phyloP scores from a whole-genome alignment of 2,329 filamentous ascomycete species.

The Cladosporium sphaerospermum region DNA sequence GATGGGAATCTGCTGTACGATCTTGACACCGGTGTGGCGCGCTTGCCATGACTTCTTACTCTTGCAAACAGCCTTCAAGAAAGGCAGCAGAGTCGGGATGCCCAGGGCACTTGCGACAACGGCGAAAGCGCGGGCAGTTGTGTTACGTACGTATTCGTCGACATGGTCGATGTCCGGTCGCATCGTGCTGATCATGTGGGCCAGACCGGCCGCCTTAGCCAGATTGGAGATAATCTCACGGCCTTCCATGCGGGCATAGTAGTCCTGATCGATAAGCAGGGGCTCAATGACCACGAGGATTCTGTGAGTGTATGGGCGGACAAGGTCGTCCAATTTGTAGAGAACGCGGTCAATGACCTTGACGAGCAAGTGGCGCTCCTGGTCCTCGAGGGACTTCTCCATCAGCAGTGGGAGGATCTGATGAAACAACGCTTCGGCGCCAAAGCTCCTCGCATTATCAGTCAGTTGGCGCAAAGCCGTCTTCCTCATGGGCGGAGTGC shows the following conservation, averaged over 20 bases:
- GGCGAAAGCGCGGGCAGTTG: slow-evolving; percentile 91
- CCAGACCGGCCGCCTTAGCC: slow-evolving; percentile 89
- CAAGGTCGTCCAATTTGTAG: slow-evolving; percentile 96
- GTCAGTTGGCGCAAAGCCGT: slow-evolving; percentile 94
- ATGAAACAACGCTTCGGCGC: slow-evolving; percentile 88
- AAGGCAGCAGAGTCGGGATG: slow-evolving; percentile 89
- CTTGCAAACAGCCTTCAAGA: slow-evolving; percentile 89
- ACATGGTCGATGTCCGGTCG: slow-evolving; percentile 96
- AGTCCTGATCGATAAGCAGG: slow-evolving; percentile 98
- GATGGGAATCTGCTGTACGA: slow-evolving; percentile 97
- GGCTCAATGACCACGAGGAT: slow-evolving; percentile 98
- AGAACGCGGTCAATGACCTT: slow-evolving; percentile 98
- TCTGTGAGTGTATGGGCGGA: slow-evolving; percentile 95
- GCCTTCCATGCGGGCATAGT: slow-evolving; percentile 96
- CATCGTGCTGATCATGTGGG: slow-evolving; percentile 99
- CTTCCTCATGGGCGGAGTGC: slow-evolving; percentile 97
- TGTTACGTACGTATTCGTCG: slow-evolving; percentile 97
- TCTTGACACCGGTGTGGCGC: slow-evolving; percentile 96
- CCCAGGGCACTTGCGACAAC: slow-evolving; percentile 94
- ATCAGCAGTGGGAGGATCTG: slow-evolving; percentile 95
- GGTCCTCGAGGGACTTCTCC: slow-evolving; percentile 96
- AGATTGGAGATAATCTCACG: slow-evolving; percentile 98
- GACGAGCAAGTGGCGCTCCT: slow-evolving; percentile 94
- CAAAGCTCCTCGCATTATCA: slow-evolving; percentile 94
- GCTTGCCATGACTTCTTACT: slow-evolving; percentile 99